phyloP scores from a whole-genome alignment of 2,329 filamentous ascomycete species.

The Apiospora aurea region DNA sequence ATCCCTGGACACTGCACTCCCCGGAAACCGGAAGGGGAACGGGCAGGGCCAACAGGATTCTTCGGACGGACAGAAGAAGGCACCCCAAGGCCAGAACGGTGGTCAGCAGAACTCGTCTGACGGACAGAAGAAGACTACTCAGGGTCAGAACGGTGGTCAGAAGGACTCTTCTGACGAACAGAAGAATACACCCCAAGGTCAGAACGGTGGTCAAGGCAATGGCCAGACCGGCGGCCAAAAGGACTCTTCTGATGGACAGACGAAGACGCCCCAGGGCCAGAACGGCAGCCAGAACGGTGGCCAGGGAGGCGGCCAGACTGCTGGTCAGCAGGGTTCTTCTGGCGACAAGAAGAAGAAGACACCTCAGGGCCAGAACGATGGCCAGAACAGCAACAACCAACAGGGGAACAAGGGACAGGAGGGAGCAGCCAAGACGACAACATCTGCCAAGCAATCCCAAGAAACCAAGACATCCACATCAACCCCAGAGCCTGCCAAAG shows the following conservation, averaged over 20 bases:
- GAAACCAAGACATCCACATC: neutral
- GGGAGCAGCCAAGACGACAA: neutral
- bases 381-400: neutral
- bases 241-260: neutral
- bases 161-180: neutral
- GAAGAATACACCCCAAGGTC: neutral
- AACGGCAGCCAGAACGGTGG: neutral
- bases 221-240: neutral
- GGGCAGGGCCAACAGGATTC: neutral
- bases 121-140: neutral
- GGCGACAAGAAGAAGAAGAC: neutral
- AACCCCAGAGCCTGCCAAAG: neutral
- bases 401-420: neutral
- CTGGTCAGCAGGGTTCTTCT: neutral
- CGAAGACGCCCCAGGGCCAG: neutral
- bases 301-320: neutral
- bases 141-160: neutral
- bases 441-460: neutral
- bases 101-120: neutral
- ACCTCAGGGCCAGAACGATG: neutral
- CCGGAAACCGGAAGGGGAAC: neutral
- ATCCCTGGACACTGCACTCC: neutral
- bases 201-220: neutral
- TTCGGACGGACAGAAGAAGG: slow-evolving; percentile 11
- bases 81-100: neutral